Conservation (phyloP, 139 green algal species). For the Tetraselmis chui region DNA sequence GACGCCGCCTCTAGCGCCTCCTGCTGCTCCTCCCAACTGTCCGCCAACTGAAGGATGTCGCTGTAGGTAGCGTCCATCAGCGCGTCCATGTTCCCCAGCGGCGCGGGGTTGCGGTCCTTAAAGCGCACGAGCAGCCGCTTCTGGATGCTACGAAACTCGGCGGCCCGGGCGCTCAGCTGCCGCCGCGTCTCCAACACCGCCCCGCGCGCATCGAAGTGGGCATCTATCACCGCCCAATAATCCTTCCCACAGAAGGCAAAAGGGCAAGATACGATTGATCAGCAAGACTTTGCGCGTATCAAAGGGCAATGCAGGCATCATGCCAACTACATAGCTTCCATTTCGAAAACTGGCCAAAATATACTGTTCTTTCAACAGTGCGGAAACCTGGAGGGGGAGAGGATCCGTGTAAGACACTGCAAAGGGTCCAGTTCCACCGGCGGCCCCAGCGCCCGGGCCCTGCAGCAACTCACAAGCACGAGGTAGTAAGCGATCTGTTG, state of each 20-base stretch:
- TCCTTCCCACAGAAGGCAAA: slow-evolving; percentile 13
- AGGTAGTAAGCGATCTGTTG: too few relatives aligned
- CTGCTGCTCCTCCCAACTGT: slow-evolving; percentile 27
- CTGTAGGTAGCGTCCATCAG: slow-evolving; percentile 54
- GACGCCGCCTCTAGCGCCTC: slow-evolving; percentile 8
- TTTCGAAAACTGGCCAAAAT: neutral
- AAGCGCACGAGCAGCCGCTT: slow-evolving; percentile 66
- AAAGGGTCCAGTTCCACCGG: slow-evolving; percentile 23
- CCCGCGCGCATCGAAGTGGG: slow-evolving; percentile 36
- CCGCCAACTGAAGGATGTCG: slow-evolving; percentile 20
- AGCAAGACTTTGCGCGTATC: too few relatives aligned
- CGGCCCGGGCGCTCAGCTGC: slow-evolving; percentile 33
- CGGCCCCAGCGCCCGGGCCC: neutral
- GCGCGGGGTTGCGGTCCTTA: slow-evolving; percentile 52
- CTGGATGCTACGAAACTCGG: slow-evolving; percentile 48
- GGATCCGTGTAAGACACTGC: slow-evolving; percentile 36
- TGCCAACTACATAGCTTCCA: neutral
- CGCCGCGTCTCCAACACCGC: slow-evolving; percentile 8
- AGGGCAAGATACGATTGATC: neutral
- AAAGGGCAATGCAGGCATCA: slow-evolving; percentile 5
- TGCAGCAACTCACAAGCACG: neutral
- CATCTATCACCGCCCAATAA: slow-evolving; percentile 36
- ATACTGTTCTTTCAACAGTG: neutral
- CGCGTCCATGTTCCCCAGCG: slow-evolving; percentile 52
- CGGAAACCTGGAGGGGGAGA: slow-evolving; percentile 40